These are phyloP conservation scores for Kodamaea lidongshanica DNA, from an alignment of 805 yeast genomes.

Conservation along the genomic window DNA sequence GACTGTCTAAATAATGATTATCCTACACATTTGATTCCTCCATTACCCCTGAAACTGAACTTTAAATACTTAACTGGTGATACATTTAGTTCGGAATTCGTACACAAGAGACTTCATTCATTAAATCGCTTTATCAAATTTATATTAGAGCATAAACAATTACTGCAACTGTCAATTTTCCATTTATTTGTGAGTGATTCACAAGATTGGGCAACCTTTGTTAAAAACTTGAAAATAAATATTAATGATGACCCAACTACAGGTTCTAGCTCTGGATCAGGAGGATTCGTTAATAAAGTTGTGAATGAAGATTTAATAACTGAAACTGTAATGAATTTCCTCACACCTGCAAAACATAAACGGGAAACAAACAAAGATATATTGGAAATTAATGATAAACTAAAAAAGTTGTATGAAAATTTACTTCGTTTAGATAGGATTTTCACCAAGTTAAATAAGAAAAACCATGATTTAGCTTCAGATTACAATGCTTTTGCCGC, in stretches of 20 bases:
- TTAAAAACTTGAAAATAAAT: conserved; percentile 44
- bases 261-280: conserved; percentile 6
- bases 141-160: conserved; percentile 64
- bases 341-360: conserved; percentile 58
- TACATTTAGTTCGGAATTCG: conserved; percentile 79
- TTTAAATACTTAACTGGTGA: conserved; percentile 92
- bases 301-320: conserved; percentile 74
- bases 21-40: conserved; percentile 86
- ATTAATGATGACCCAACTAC: conserved; percentile 13
- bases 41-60: conserved; percentile 87
- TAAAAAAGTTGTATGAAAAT: conserved; percentile 81
- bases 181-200: conserved; percentile 65
- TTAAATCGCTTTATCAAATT: conserved; percentile 70
- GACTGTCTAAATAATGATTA: conserved; percentile 69
- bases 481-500: conserved; percentile 68
- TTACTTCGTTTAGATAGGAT: conserved; percentile 71
- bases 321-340: conserved; percentile 90
- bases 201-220: conserved; percentile 67
- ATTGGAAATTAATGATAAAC: conserved; percentile 62
- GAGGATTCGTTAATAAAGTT: conserved; percentile 27
- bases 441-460: conserved; percentile 63
- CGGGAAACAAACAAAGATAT: conserved; percentile 69
- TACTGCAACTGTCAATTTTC: conserved; percentile 64
- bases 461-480: conserved; percentile 63
- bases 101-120: conserved; percentile 74